Conservation (phyloP, 306 rosid species). For the Castanea crenata region DNA sequence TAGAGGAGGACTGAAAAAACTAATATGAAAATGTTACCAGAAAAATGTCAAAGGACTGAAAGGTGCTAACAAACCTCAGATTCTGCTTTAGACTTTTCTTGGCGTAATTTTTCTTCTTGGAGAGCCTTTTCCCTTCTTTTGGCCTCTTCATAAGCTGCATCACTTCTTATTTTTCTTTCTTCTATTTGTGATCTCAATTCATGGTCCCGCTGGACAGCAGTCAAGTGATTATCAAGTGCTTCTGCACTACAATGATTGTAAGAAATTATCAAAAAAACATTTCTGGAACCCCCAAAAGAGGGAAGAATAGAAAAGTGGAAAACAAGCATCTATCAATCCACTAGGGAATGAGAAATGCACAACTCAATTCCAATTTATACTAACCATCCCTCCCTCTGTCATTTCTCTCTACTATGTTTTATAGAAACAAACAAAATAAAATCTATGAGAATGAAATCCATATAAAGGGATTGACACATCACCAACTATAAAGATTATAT, state of each 20-base stretch:
- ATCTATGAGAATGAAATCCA: neutral
- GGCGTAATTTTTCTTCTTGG: slow-evolving; percentile 73
- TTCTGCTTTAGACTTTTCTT: slow-evolving; percentile 83
- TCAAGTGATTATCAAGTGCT: slow-evolving; percentile 87
- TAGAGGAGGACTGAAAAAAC: neutral
- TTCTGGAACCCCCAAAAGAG: slow-evolving; percentile 12
- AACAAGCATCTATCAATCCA: neutral
- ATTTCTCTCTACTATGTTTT: neutral
- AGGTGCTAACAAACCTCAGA: slow-evolving; percentile 55
- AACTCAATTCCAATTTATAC: neutral
- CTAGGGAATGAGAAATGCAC: neutral
- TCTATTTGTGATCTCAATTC: slow-evolving; percentile 86
- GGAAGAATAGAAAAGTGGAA: neutral
- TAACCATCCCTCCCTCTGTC: too few species aligned
- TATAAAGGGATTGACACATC: neutral
- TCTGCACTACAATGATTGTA: slow-evolving; percentile 62
- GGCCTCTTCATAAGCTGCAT: slow-evolving; percentile 87
- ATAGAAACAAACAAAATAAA: neutral
- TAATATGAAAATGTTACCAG: neutral
- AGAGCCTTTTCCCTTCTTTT: slow-evolving; percentile 77
- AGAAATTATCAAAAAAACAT: slow-evolving; percentile 23
- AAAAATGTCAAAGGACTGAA: slow-evolving; percentile 12
- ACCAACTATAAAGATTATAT: neutral
- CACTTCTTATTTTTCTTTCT: slow-evolving; percentile 84
- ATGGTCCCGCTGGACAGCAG: slow-evolving; percentile 75